Evolutionary conservation across 768 basidiomycete genomes (phyloP), one percentile per base, ranked within the genome.

Genomic region (Lactifluus volemus): DNA sequence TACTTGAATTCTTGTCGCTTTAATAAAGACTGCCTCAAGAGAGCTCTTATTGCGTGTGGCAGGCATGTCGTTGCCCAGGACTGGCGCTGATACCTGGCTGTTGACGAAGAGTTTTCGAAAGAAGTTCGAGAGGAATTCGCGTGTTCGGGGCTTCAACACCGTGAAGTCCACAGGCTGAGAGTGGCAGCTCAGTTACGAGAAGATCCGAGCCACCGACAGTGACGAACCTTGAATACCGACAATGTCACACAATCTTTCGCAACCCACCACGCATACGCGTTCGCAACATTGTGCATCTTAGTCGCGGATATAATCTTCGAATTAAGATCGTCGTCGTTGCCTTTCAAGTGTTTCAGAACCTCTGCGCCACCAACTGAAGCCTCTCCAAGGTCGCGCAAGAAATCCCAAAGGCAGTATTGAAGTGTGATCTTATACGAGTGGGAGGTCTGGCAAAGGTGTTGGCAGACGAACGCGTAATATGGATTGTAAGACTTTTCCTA

Each of bases 391-490:
- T 91, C 91, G 9, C 96, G 87, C 32, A 98, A 74, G 70, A 98
- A 95, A 70, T 99, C 97, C 97, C 97, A 99, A 6, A 98, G 74
- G 67, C 86, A 91, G 71, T 91, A 98, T 69, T 98, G 97, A 21
- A 98, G 76, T 2, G 97, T 98, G 67, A 98, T 88, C 68, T 84
- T 90, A 77, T 93, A 86, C 5, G 88, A 82, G 70, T 96, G 92
- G 0, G 92, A 85, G 9, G 75, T 76, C 9, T 80, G 77, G 68
- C 91, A 90, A 32, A 98, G 83, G 12, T 91, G 85, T 66, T 92
- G 87, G 63, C 84, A 84, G 41, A 98, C 86, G 51, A 98, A 84
- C 6, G 91, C 82, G 73, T 98, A 98, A 73, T 92, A 99, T 0
- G 96, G 96, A 68, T 99, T 99, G 75, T 96, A 98, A 0, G 80